Evolutionary conservation across 2,329 filamentous ascomycete species (phyloP).

Genomic region (Phialemoniopsis sp.): DNA sequence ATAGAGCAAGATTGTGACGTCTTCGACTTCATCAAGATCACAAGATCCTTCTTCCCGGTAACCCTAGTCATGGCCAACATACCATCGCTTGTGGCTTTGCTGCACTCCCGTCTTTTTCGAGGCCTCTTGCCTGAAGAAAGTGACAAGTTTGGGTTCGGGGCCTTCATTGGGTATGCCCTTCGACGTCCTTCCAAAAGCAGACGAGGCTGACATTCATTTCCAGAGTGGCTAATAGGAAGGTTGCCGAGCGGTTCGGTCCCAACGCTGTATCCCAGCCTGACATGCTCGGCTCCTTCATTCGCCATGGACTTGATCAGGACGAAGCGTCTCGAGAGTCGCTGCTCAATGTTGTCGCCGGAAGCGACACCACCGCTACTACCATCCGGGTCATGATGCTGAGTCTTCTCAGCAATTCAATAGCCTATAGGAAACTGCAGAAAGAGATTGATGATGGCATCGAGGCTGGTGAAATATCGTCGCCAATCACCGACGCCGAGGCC

Average conservation of each 20-base stretch:
- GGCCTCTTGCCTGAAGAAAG: conserved; percentile 30
- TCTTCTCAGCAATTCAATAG: conserved; percentile 7
- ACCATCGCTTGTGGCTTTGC: conserved; percentile 32
- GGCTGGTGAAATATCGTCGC: conserved; percentile 14
- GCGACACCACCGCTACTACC: conserved; percentile 45
- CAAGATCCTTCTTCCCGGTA: conserved; percentile 34
- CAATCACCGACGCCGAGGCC: conserved; percentile 28
- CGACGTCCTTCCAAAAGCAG: no score
- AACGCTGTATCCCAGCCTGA: conserved; percentile 18
- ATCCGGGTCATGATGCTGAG: conserved; percentile 32
- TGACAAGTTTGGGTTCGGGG: conserved; percentile 29
- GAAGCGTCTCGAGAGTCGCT: conserved; percentile 35
- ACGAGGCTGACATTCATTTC: no score
- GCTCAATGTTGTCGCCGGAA: conserved; percentile 33
- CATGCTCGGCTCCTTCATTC: conserved; percentile 35
- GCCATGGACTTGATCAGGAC: conserved; percentile 29
- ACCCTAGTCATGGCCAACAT: conserved; percentile 37
- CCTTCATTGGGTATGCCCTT: conserved; percentile 22
- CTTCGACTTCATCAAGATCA: conserved; percentile 39
- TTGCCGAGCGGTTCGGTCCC: conserved; percentile 20
- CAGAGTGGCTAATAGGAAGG: conserved; percentile 32
- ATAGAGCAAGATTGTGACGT: conserved; percentile 42
- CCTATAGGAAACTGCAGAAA: conserved; percentile 7
- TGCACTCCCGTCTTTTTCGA: conserved; percentile 33
- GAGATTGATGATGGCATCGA: conserved; percentile 6